Conservation (phyloP, 1,139 yeast species). For the Debaryomyces psychrophilus region DNA sequence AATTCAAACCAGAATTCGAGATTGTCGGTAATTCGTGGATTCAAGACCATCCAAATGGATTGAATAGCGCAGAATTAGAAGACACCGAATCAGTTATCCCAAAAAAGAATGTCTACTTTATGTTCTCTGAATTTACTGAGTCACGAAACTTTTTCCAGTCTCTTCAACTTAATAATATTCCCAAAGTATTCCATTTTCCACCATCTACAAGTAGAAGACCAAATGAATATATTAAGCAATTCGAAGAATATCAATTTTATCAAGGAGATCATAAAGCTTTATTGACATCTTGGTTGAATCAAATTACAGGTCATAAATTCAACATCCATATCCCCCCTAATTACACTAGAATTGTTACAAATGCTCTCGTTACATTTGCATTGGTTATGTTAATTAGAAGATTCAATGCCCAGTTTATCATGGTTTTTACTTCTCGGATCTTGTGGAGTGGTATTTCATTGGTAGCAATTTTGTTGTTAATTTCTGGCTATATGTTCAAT, state of each 20-base stretch:
- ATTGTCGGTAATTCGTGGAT: conserved; percentile 63
- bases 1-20: conserved; percentile 67
- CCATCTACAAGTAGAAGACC: conserved; percentile 50
- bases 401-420: conserved; percentile 39
- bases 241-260: conserved; percentile 51
- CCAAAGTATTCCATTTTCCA: conserved; percentile 68
- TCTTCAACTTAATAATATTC: conserved; percentile 71
- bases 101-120: conserved; percentile 60
- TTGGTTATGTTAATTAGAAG: conserved; percentile 23
- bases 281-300: conserved; percentile 41
- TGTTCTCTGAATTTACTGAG: conserved; percentile 69
- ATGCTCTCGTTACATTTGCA: conserved; percentile 44
- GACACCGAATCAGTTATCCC: conserved; percentile 29
- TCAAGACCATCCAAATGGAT: conserved; percentile 42
- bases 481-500: conserved; percentile 92
- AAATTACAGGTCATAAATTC: conserved; percentile 47
- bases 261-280: conserved; percentile 55
- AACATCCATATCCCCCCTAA: conserved; percentile 58
- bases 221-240: conserved; percentile 37
- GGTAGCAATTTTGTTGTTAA: conserved; percentile 67
- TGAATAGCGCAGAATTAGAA: conserved; percentile 31
- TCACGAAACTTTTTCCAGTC: conserved; percentile 56
- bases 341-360: conserved; percentile 52
- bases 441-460: conserved; percentile 71
- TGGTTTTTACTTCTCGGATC: conserved; percentile 29